phyloP scores from a whole-genome alignment of 768 basidiomycete species.

The Phlegmacium glaucopus region DNA sequence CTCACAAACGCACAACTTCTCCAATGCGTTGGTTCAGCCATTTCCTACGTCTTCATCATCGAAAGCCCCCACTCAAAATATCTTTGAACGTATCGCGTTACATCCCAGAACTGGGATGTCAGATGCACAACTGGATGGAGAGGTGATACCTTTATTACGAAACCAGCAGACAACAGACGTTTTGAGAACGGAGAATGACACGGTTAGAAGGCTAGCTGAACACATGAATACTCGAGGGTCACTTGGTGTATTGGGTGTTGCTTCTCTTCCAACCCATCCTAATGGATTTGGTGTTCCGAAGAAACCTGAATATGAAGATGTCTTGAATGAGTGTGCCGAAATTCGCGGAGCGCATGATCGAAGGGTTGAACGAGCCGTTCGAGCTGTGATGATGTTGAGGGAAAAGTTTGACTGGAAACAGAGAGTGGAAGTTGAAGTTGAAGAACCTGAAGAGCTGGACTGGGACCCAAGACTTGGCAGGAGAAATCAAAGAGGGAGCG shows the following conservation, averaged over 20 bases:
- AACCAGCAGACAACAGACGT: conserved; percentile 82
- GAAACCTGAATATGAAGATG: conserved; percentile 58
- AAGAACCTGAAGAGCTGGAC: conserved; percentile 74
- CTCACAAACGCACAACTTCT: conserved; percentile 79
- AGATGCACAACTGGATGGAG: conserved; percentile 68
- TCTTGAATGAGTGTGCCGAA: conserved; percentile 61
- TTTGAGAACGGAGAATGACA: conserved; percentile 64
- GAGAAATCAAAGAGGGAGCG: conserved; percentile 17
- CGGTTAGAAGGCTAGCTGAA: conserved; percentile 65
- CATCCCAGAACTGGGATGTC: conserved; percentile 58
- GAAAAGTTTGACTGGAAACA: conserved; percentile 84
- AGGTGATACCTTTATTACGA: conserved; percentile 69
- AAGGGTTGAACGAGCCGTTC: conserved; percentile 73
- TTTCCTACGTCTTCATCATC: conserved; percentile 20
- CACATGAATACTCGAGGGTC: conserved; percentile 62
- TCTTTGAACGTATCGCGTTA: conserved; percentile 63
- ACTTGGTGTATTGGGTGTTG: conserved; percentile 42
- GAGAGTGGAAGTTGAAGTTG: conserved; percentile 74
- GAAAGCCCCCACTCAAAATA: conserved; percentile 29
- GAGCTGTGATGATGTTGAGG: conserved; percentile 71
- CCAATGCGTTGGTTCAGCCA: conserved; percentile 51
- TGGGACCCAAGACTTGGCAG: conserved; percentile 56
- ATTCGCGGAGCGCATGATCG: conserved; percentile 70
- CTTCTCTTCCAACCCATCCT: conserved; percentile 24
- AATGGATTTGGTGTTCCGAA: conserved; percentile 26